Conservation (phyloP, 1,284 basidiomycete species). For the Lentinula novae-zelandiae region DNA sequence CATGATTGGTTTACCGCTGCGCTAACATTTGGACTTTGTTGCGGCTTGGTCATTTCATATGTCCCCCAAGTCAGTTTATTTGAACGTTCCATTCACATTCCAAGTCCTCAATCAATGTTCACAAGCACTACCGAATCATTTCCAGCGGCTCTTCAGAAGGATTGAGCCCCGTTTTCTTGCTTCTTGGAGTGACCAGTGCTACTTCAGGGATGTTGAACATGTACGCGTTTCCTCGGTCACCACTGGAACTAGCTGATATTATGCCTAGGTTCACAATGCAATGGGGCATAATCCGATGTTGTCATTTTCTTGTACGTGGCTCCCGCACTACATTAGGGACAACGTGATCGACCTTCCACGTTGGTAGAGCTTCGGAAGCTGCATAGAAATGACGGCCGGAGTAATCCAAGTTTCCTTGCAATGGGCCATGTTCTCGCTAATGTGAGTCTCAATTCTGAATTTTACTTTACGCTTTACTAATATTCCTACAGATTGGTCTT, state of each 20-base stretch:
- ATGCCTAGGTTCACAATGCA: conserved; percentile 73
- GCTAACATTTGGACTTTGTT: conserved; percentile 74
- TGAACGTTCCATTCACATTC: not conserved
- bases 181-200: conserved; percentile 85
- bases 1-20: conserved; percentile 75
- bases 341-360: not conserved
- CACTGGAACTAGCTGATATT: conserved; percentile 10
- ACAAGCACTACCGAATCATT: conserved; percentile 73
- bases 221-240: conserved; percentile 32
- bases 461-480: not conserved
- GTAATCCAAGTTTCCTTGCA: conserved; percentile 82
- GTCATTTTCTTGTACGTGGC: conserved; percentile 63
- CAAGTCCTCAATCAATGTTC: conserved; percentile 6
- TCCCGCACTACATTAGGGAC: not conserved
- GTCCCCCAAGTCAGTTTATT: conserved; percentile 68
- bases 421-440: conserved; percentile 83
- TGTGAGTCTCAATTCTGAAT: conserved; percentile 52
- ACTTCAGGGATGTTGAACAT: conserved; percentile 83
- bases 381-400: conserved; percentile 82
- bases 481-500: conserved; percentile 65
- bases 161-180: conserved; percentile 90
- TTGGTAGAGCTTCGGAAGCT: conserved; percentile 62
- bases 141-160: conserved; percentile 78
- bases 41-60: conserved; percentile 85
- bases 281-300: conserved; percentile 85